Conservation (phyloP, 2,329 filamentous ascomycete genomes). For the Fusarium sp. region DNA sequence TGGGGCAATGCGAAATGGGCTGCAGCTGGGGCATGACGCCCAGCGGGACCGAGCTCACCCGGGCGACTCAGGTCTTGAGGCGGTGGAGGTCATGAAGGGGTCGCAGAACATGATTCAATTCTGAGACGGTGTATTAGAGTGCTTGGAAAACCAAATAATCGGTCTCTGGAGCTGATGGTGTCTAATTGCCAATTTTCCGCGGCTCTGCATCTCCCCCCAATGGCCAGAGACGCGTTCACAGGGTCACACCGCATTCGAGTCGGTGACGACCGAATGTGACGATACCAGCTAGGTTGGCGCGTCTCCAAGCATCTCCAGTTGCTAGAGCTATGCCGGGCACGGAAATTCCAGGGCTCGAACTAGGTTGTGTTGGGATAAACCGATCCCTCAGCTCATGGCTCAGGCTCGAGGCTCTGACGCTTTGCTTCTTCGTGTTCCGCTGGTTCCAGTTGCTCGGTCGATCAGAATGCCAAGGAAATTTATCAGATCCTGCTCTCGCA, state of each 20-base stretch:
- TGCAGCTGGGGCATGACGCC: conserved; percentile 29
- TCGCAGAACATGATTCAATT: conserved; percentile 3
- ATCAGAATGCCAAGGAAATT: conserved; percentile 42
- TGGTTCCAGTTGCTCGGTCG: conserved; percentile 33
- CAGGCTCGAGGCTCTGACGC: neutral
- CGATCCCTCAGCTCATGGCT: conserved; percentile 19
- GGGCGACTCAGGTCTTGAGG: conserved; percentile 2
- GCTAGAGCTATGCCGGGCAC: neutral
- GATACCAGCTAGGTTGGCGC: conserved; percentile 10
- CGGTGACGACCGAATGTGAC: conserved; percentile 20
- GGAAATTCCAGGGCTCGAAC: neutral
- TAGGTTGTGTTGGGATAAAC: neutral
- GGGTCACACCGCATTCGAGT: conserved; percentile 23
- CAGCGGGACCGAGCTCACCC: conserved; percentile 18
- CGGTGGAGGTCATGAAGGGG: conserved; percentile 39
- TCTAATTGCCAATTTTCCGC: conserved; percentile 8
- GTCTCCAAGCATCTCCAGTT: neutral
- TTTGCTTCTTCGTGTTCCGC: conserved; percentile 5
- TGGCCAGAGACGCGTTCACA: conserved; percentile 16
- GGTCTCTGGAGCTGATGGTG: neutral
- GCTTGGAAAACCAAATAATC: neutral
- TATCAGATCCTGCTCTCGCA: conserved; percentile 42
- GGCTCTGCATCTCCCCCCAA: neutral
- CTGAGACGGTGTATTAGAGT: conserved; percentile 16
- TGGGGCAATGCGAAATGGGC: conserved; percentile 36